Evolutionary conservation across 768 basidiomycete species (phyloP).

Genomic region (Amanita rimosa): DNA sequence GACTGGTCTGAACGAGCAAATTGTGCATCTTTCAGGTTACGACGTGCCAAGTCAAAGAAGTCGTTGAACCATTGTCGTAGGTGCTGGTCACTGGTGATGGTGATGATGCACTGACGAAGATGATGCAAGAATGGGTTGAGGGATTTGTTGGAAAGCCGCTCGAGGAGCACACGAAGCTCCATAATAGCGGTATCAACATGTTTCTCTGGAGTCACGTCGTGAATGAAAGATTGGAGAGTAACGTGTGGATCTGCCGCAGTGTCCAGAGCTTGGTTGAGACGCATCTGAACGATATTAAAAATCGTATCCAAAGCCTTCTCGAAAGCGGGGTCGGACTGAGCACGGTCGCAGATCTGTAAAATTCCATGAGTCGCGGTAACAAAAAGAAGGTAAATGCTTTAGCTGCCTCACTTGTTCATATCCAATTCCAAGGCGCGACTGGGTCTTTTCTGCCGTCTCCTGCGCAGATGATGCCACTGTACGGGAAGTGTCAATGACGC

Average conservation of each 20-base stretch:
- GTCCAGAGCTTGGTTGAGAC: conserved; percentile 41
- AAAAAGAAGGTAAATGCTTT: no score
- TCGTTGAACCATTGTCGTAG: conserved; percentile 46
- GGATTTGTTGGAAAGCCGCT: conserved; percentile 41
- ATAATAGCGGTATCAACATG: conserved; percentile 44
- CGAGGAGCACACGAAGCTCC: conserved; percentile 33
- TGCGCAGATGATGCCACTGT: conserved; percentile 26
- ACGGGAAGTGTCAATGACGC: conserved; percentile 44
- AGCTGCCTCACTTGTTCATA: conserved; percentile 41
- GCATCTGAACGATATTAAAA: conserved; percentile 45
- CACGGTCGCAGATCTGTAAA: conserved; percentile 48
- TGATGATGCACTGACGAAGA: conserved; percentile 29
- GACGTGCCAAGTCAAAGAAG: conserved; percentile 33
- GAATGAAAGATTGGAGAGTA: conserved; percentile 43
- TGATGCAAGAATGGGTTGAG: conserved; percentile 36
- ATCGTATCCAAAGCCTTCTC: conserved; percentile 44
- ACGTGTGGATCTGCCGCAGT: conserved; percentile 32
- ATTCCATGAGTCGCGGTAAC: no score
- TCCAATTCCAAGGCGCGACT: conserved; percentile 33
- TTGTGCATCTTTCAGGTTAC: conserved; percentile 35
- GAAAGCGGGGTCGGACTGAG: conserved; percentile 50
- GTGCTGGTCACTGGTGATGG: conserved; percentile 41
- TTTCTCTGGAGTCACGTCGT: conserved; percentile 53
- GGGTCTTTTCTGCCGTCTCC: conserved; percentile 32
- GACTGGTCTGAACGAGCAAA: conserved; percentile 43